phyloP scores from a whole-genome alignment of 2,329 filamentous ascomycete genomes.

The Colletotrichum euphorbiae region DNA sequence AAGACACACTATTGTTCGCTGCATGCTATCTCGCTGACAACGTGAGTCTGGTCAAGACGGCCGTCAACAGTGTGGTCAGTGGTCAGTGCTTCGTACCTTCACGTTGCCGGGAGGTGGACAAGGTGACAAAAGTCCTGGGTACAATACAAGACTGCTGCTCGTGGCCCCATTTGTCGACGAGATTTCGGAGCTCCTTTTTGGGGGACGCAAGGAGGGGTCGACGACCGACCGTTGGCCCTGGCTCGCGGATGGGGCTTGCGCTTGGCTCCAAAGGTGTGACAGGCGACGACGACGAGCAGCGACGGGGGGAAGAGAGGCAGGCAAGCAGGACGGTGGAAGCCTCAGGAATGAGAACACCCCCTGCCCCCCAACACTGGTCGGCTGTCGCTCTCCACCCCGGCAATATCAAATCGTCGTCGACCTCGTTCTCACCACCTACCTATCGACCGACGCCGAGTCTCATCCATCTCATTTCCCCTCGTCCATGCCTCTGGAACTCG shows the following conservation, averaged over 20 bases:
- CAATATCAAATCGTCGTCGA: conserved; percentile 25
- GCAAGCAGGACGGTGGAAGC: background rate
- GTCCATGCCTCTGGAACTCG: conserved; percentile 27
- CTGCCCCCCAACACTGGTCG: background rate
- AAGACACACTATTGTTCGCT: conserved; percentile 33
- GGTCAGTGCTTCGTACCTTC: too few relatives aligned
- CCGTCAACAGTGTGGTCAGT: too few relatives aligned
- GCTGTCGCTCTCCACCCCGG: conserved; percentile 13
- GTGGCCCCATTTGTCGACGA: conserved; percentile 38
- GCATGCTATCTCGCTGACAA: conserved; percentile 1
- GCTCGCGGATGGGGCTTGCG: conserved; percentile 34
- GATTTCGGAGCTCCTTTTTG: conserved; percentile 35
- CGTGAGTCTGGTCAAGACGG: too few relatives aligned
- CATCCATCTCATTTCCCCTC: conserved; percentile 4
- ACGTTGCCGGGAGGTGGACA: conserved; percentile 1
- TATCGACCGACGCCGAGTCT: background rate
- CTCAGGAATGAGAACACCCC: background rate
- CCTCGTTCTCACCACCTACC: conserved; percentile 8
- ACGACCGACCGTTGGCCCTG: conserved; percentile 31
- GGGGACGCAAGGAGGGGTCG: conserved; percentile 23
- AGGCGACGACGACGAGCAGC: conserved; percentile 25
- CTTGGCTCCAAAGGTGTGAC: conserved; percentile 34
- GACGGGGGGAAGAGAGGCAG: too few relatives aligned
- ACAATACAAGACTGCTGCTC: conserved; percentile 35
- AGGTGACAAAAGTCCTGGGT: conserved; percentile 8